A percentile compares a stretch with the other conserved stretches of the same genome.
Evolutionary conservation across 2,329 filamentous ascomycete species (phyloP).

Genomic region (Aphanocladium album): DNA sequence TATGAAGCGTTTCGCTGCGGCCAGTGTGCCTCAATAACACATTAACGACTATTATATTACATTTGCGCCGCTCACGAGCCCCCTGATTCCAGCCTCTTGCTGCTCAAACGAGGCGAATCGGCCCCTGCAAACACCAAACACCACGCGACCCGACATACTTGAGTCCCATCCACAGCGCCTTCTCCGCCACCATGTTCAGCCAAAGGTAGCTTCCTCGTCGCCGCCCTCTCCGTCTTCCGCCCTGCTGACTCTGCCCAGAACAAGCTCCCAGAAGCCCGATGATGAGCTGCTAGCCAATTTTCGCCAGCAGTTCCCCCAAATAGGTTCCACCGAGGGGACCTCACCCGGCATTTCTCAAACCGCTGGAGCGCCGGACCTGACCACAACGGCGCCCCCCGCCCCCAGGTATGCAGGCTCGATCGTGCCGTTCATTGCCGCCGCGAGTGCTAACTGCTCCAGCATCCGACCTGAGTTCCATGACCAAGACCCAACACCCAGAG

Average conservation of each 20-base stretch:
- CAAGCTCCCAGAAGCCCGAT: constrained; percentile 77
- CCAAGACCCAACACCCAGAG: constrained; percentile 77
- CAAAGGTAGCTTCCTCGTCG: constrained; percentile 9
- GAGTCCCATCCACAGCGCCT: background rate
- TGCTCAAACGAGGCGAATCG: background rate
- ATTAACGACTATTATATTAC: background rate
- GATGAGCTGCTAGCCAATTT: constrained; percentile 82
- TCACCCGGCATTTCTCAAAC: constrained; percentile 32
- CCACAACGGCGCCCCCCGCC: background rate
- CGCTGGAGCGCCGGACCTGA: constrained; percentile 20
- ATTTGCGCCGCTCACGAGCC: background rate
- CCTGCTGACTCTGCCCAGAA: constrained; percentile 40
- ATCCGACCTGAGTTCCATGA: constrained; percentile 45
- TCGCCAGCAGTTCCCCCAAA: constrained; percentile 74
- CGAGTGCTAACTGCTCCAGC: background rate
- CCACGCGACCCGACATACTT: constrained; percentile 5
- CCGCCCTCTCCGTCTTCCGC: background rate
- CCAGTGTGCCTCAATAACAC: constrained; percentile 5
- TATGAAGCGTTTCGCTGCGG: constrained; percentile 8
- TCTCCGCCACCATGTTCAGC: constrained; percentile 13
- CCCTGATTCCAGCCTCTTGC: background rate
- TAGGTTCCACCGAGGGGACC: constrained; percentile 49
- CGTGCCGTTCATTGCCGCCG: background rate
- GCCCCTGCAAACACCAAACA: constrained; percentile 2
- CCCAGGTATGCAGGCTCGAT: background rate